Conservation (phyloP, 306 rosid species). For the Sindora glabra region DNA sequence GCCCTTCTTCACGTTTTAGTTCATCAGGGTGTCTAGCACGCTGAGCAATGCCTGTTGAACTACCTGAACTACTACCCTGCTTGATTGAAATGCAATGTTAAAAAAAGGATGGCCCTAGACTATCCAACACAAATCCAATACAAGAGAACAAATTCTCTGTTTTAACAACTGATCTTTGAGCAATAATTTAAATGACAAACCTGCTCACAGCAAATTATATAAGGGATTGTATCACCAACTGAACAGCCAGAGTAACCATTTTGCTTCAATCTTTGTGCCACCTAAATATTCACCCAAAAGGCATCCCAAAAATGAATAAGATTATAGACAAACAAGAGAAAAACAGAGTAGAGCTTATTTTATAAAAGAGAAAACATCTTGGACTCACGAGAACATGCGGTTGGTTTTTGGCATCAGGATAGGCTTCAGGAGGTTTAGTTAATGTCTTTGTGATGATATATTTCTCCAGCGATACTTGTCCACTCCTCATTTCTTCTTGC, state of each 20-base stretch:
- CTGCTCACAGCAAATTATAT: constrained; percentile 86
- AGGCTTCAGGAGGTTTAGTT: constrained; percentile 90
- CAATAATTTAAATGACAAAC: constrained; percentile 35
- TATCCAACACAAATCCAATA: constrained; percentile 6
- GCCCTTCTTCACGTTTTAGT: constrained; percentile 78
- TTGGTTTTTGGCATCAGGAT: constrained; percentile 96
- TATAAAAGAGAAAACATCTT: not conserved
- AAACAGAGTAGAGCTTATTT: not conserved
- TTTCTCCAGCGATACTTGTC: constrained; percentile 76
- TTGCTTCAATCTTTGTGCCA: constrained; percentile 89
- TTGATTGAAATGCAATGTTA: constrained; percentile 14
- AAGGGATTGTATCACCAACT: constrained; percentile 86
- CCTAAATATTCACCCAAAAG: constrained; percentile 50
- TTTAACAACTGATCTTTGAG: constrained; percentile 6
- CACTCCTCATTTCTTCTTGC: constrained; percentile 90
- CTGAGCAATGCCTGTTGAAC: constrained; percentile 63
- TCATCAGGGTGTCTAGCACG: constrained; percentile 99
- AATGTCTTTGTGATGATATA: constrained; percentile 87
- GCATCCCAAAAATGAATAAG: constrained; percentile 17
- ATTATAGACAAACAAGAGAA: not conserved
- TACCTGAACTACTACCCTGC: constrained; percentile 64
- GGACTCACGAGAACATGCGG: constrained; percentile 89
- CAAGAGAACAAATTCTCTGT: not conserved
- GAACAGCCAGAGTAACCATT: constrained; percentile 86
- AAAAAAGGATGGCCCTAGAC: not conserved